Evolutionary conservation across 78 protist genomes (phyloP).

Genomic region (Salpingoeca rosetta): DNA sequence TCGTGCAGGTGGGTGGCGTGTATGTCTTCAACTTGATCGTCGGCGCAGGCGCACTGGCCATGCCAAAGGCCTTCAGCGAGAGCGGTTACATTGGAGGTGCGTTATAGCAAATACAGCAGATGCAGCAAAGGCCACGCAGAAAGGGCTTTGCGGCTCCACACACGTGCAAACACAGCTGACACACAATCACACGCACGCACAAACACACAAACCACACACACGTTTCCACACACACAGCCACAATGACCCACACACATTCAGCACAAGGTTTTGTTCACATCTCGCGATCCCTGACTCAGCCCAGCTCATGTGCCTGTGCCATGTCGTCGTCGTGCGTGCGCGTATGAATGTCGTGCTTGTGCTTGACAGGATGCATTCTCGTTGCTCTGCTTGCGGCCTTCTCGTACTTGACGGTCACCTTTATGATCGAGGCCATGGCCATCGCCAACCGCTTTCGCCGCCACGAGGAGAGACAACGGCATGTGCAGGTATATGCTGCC

Average conservation of each 20-base stretch:
- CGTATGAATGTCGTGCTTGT: too few relatives aligned
- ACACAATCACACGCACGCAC: too few relatives aligned
- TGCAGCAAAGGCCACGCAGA: too few relatives aligned
- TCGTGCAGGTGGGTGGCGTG: constrained; percentile 18
- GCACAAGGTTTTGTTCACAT: background rate
- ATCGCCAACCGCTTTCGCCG: background rate
- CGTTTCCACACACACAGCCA: background rate
- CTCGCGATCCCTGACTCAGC: background rate
- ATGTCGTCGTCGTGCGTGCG: too few relatives aligned
- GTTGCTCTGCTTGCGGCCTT: background rate
- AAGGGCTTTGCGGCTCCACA: too few relatives aligned
- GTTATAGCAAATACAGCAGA: too few relatives aligned
- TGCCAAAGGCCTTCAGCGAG: background rate
- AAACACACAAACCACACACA: too few relatives aligned
- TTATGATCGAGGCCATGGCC: constrained; percentile 27
- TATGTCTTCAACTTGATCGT: constrained; percentile 36
- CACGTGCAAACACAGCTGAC: too few relatives aligned
- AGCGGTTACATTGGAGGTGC: background rate
- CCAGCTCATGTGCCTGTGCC: too few relatives aligned
- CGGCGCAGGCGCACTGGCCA: constrained; percentile 3
- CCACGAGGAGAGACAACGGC: background rate
- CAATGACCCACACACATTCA: background rate
- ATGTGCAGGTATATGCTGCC: background rate
- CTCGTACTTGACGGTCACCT: constrained; percentile 11
- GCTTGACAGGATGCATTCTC: background rate